These are phyloP conservation scores for Microcera coccophila DNA, from an alignment of 2,329 filamentous ascomycete genomes.

Conservation along the genomic window DNA sequence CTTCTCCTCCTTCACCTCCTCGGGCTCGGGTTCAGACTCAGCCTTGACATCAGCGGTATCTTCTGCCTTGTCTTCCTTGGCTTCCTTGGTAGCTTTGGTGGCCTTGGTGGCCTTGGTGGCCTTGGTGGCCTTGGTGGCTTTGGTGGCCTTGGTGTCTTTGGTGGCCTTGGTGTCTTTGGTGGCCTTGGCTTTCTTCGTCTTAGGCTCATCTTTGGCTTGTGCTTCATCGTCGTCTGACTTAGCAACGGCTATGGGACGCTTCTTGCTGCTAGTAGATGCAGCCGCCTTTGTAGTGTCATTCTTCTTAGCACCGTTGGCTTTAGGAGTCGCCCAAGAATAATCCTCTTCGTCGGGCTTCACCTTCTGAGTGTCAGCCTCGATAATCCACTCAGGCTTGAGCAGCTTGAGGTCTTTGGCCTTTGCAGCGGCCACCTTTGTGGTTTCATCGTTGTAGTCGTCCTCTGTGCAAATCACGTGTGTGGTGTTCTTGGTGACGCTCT, in stretches of 20 bases:
- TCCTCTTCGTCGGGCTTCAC: conserved; percentile 22
- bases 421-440: conserved; percentile 50
- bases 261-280: conserved; percentile 13
- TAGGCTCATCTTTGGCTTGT: conserved; percentile 23
- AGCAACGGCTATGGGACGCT: conserved; percentile 23
- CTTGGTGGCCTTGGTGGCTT: conserved; percentile 20
- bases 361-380: conserved; percentile 44
- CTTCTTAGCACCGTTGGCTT: conserved; percentile 17
- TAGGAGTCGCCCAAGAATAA: conserved; percentile 26
- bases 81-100: conserved; percentile 21
- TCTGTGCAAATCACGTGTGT: conserved; percentile 57
- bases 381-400: conserved; percentile 59
- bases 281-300: conserved; percentile 12
- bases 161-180: conserved; percentile 9
- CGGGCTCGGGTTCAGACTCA: conserved; percentile 15
- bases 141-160: conserved; percentile 17
- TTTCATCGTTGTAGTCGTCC: conserved; percentile 47
- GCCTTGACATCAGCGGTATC: conserved; percentile 20
- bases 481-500: conserved; percentile 45
- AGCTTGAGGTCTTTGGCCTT: conserved; percentile 48
- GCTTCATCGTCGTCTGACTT: conserved; percentile 17
- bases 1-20: conserved; percentile 34
- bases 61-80: conserved; percentile 15
- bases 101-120: conserved; percentile 19
- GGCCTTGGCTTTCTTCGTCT: conserved; percentile 24